Base-by-base conservation (phyloP, 192 early-diverging fungal genomes). In the Linnemannia elongata region DNA sequence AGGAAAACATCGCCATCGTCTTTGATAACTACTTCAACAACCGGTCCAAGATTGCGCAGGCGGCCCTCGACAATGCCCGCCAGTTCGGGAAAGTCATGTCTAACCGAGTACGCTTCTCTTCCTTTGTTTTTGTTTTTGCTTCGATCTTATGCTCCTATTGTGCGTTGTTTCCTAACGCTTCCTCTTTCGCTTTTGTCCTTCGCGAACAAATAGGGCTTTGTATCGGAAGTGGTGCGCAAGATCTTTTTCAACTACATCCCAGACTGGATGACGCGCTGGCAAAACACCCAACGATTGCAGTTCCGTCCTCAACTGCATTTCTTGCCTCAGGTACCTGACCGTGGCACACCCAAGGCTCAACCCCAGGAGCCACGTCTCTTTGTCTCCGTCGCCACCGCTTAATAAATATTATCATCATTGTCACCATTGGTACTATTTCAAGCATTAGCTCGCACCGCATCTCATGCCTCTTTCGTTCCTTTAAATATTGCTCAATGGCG, bases 161-260 rank as follows among this genome's bases (percentile, higher is more conserved):
- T 13, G 7, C 3, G 24, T 12, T 66, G 27, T 15, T 66, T 33
- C 10, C 10, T 66, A 5, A 30, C 60, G 12, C 30, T 15, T 15
- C 1, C 4, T 74, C 75, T 35, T 52, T 75, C 17, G 41, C 20
- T 39, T 7, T 70, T 69, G 1, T 36, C 4, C 49, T 66, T 73
- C 15, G 18, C 39, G 27, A 30, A 20, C 60, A 47, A 35, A 27
- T 73, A 83, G 82, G 79, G 85, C 15, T 72, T 74, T 9, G 35
- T 81, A 1, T n/a, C 79, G 5, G 85, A 87, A 4, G 18, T 77
- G 35, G 76, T 81, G 12, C 85, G 85, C 70, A 87, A 87, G 49
- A 24, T 87, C 27, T 87, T 87, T 49, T 78, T 87, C 49, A 87
- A 87, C 36, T 87, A 78, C 60, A 81, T 87, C 27, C 85, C 85